Percentiles rank a stretch among this genome's conserved stretches.
These are phyloP conservation scores for Styphnolobium japonicum DNA, from an alignment of 306 rosid species.

Conservation along the genomic window DNA sequence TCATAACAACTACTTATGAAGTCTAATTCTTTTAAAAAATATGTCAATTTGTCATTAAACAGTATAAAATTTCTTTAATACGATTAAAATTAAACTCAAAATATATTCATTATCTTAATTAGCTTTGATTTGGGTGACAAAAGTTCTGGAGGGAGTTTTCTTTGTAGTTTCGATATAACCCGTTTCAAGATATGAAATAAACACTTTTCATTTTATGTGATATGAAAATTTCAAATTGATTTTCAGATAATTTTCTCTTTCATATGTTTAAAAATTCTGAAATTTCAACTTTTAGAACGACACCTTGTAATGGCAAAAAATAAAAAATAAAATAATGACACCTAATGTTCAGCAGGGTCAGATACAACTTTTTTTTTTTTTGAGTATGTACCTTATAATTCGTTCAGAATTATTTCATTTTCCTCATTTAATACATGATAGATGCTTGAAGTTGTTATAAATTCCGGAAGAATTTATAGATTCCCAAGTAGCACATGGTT, in stretches of 20 bases:
- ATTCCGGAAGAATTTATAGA: conserved; percentile 1
- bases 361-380: not conserved
- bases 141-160: not conserved
- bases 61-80: too few species aligned
- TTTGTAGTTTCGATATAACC: not conserved
- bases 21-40: too few species aligned
- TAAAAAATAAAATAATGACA: not conserved
- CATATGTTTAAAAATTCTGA: not conserved
- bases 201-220: not conserved
- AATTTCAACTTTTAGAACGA: not conserved
- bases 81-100: too few species aligned
- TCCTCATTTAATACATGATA: not conserved
- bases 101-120: not conserved
- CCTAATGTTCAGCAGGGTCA: not conserved
- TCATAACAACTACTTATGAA: too few species aligned
- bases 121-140: not conserved
- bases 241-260: not conserved
- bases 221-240: not conserved
- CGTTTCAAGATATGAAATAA: not conserved
- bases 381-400: not conserved
- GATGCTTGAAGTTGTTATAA: not conserved
- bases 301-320: not conserved
- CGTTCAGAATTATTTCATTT: not conserved
- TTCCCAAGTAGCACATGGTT: conserved; percentile 6
- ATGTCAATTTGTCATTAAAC: too few species aligned